phyloP scores from a whole-genome alignment of 2,329 filamentous ascomycete species.

The Tolypocladium paradoxum region DNA sequence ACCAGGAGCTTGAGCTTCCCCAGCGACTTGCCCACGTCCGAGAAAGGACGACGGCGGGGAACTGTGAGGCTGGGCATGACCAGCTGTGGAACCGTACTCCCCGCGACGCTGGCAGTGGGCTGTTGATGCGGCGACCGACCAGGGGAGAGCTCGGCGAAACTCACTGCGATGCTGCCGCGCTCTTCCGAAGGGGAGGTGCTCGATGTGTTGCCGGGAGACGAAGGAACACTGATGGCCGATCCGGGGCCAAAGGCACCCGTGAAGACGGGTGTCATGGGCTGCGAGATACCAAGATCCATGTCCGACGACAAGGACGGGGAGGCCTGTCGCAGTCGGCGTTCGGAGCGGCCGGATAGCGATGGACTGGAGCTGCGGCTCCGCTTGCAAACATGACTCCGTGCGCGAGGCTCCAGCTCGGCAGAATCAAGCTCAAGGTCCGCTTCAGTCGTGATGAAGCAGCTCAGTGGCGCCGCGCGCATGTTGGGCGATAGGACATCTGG shows the following conservation, averaged over 20 bases:
- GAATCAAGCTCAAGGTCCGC: constrained; percentile 16
- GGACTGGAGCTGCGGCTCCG: constrained; percentile 5
- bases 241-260: constrained; percentile 14
- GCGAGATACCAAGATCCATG: constrained; percentile 10
- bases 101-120: constrained; percentile 3
- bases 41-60: constrained; percentile 82
- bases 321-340: not conserved
- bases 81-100: constrained; percentile 54
- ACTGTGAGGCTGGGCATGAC: constrained; percentile 96
- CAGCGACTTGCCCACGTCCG: constrained; percentile 70
- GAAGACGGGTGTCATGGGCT: constrained; percentile 16
- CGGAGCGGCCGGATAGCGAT: not conserved
- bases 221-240: constrained; percentile 33
- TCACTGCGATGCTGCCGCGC: constrained; percentile 13
- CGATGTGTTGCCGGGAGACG: constrained; percentile 42
- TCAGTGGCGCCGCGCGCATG: constrained; percentile 12
- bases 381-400: constrained; percentile 11
- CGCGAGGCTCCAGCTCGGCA: not conserved
- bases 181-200: constrained; percentile 28
- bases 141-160: constrained; percentile 10
- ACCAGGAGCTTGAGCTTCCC: constrained; percentile 85
- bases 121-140: constrained; percentile 8
- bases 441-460: constrained; percentile 26
- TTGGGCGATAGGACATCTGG: constrained; percentile 6
- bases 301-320: constrained; percentile 5